These are phyloP conservation scores for Aegilops umbellulata DNA, from an alignment of 176 grass and related monocot species.

Conservation along the genomic window DNA sequence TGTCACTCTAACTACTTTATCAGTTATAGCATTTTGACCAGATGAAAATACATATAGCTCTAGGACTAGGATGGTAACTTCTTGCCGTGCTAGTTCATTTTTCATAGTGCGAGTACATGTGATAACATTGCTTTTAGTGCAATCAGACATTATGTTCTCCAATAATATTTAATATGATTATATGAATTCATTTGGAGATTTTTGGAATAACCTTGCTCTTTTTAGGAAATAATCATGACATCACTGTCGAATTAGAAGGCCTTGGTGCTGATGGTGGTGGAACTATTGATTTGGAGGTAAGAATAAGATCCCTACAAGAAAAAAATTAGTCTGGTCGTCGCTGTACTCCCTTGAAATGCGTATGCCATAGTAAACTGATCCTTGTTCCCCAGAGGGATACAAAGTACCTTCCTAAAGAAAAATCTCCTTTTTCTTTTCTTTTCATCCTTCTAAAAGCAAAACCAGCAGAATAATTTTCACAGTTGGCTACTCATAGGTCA, in stretches of 20 bases:
- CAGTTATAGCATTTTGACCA: background rate
- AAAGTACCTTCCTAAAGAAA: background rate
- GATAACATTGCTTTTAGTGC: background rate
- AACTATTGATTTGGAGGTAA: conserved; percentile 84
- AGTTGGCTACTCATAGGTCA: background rate
- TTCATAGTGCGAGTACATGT: background rate
- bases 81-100: background rate
- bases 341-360: background rate
- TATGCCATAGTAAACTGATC: conserved; percentile 9
- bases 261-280: conserved; percentile 74
- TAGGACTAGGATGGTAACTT: background rate
- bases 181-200: conserved; percentile 9
- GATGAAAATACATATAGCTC: no score
- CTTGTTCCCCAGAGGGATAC: background rate
- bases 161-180: conserved; percentile 3
- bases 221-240: conserved; percentile 70
- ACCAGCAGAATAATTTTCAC: conserved; percentile 8
- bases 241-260: conserved; percentile 68
- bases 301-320: background rate
- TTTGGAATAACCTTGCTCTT: conserved; percentile 25
- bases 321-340: background rate
- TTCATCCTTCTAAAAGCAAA: background rate
- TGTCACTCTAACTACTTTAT: no score
- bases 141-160: background rate
- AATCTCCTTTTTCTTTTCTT: background rate